Evolutionary conservation across 2,329 filamentous ascomycete genomes (phyloP).

Genomic region (Fusarium albosuccineum): DNA sequence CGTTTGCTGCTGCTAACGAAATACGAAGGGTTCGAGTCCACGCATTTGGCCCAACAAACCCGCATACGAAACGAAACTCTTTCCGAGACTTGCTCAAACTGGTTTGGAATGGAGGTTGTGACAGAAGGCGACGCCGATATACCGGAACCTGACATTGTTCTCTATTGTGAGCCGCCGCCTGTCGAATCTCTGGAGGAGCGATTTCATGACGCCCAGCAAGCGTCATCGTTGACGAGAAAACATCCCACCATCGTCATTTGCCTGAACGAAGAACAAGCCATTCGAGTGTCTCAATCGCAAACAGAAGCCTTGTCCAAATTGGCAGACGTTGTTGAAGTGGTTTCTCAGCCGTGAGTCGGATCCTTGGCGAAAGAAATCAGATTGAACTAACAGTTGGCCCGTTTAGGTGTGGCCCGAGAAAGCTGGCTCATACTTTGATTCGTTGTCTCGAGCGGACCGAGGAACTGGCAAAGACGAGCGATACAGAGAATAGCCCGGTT

Average conservation of each 20-base stretch:
- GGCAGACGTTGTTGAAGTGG: slow-evolving; percentile 48
- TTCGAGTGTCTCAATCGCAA: slow-evolving; percentile 42
- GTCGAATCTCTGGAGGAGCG: slow-evolving; percentile 27
- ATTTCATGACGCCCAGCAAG: slow-evolving; percentile 19
- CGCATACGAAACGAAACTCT: slow-evolving; percentile 48
- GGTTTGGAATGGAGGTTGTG: slow-evolving; percentile 52
- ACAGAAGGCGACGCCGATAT: slow-evolving; percentile 20
- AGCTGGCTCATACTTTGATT: slow-evolving; percentile 47
- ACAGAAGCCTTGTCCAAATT: slow-evolving; percentile 37
- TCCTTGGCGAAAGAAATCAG: accelerated
- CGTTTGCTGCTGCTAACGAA: slow-evolving; percentile 40
- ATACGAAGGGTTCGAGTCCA: slow-evolving; percentile 7
- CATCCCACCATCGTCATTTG: slow-evolving; percentile 48
- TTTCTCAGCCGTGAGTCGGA: slow-evolving; percentile 48
- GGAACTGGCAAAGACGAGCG: background rate
- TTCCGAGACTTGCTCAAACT: slow-evolving; percentile 47
- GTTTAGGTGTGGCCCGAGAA: slow-evolving; percentile 46
- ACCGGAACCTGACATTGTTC: slow-evolving; percentile 38
- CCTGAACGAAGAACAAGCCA: slow-evolving; percentile 48
- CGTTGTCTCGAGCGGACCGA: slow-evolving; percentile 37
- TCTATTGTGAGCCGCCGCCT: slow-evolving; percentile 47
- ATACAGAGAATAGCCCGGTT: background rate
- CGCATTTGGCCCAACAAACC: slow-evolving; percentile 24
- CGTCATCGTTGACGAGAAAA: background rate
- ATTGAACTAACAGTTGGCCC: background rate